phyloP scores from a whole-genome alignment of 768 basidiomycete genomes.

The Paxillus involutus region DNA sequence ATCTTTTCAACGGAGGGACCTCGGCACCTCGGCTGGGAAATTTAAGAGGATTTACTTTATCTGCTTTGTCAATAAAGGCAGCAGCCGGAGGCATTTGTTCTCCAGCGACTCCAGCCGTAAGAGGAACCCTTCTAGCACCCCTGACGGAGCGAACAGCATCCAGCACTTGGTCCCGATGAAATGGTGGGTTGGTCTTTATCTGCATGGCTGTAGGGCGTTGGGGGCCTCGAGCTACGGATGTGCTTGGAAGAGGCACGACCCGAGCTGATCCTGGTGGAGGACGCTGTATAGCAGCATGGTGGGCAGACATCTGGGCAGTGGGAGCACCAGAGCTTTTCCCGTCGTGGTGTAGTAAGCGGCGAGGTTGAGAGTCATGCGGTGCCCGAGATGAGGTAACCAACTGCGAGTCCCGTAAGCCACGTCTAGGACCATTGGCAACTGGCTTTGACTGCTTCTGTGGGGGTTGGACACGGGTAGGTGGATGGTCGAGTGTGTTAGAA shows the following conservation, averaged over 20 bases:
- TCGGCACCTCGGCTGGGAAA: constrained; percentile 7
- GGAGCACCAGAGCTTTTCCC: constrained; percentile 18
- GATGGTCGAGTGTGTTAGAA: constrained; percentile 14
- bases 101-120: constrained; percentile 6
- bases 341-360: constrained; percentile 10
- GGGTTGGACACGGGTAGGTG: background rate
- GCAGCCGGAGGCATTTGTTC: constrained; percentile 1
- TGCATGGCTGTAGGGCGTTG: constrained; percentile 26
- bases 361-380: constrained; percentile 15
- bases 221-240: constrained; percentile 17
- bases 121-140: constrained; percentile 33
- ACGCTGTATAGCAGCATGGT: constrained; percentile 10
- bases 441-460: constrained; percentile 9
- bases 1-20: constrained; percentile 1
- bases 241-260: background rate
- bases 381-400: constrained; percentile 19
- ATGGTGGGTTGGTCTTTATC: constrained; percentile 18
- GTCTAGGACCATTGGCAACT: background rate
- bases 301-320: constrained; percentile 10
- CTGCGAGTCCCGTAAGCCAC: constrained; percentile 10
- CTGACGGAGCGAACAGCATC: constrained; percentile 17
- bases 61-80: constrained; percentile 1
- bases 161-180: constrained; percentile 24
- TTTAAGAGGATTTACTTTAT: constrained; percentile 9
- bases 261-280: constrained; percentile 3